Evolutionary conservation across 2,329 filamentous ascomycete species (phyloP).

Genomic region (Capronia coronata): DNA sequence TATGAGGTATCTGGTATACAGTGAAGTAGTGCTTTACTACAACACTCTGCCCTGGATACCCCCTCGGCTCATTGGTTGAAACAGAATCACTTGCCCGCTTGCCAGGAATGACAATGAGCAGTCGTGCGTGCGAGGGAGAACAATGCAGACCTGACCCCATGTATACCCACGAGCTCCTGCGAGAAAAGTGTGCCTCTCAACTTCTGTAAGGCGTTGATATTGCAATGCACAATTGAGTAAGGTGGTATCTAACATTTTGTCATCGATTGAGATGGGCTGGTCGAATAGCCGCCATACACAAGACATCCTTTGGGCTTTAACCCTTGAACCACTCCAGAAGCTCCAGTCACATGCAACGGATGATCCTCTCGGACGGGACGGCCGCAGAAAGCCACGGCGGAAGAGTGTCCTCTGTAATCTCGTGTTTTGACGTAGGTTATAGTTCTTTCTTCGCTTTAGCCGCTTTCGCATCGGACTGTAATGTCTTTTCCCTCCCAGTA

Average conservation of each 20-base stretch:
- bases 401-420: background rate
- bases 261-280: background rate
- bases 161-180: too few species aligned
- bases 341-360: too few species aligned
- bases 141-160: too few species aligned
- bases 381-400: background rate
- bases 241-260: background rate
- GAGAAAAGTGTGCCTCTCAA: background rate
- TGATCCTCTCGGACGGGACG: too few species aligned
- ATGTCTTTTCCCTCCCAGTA: slow-evolving; percentile 24
- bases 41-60: too few species aligned
- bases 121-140: too few species aligned
- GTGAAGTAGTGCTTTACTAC: too few species aligned
- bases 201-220: background rate
- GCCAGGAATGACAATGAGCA: too few species aligned
- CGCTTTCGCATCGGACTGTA: slow-evolving; percentile 19
- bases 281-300: background rate
- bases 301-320: background rate
- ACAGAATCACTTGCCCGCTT: too few species aligned
- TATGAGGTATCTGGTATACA: too few species aligned
- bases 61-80: too few species aligned
- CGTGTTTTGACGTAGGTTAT: slow-evolving; percentile 11
- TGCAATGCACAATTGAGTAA: background rate
- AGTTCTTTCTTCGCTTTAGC: slow-evolving; percentile 24
- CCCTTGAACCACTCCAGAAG: too few species aligned